Base-by-base conservation (phyloP, 2,329 filamentous ascomycete species). In the Capronia epimyces region DNA sequence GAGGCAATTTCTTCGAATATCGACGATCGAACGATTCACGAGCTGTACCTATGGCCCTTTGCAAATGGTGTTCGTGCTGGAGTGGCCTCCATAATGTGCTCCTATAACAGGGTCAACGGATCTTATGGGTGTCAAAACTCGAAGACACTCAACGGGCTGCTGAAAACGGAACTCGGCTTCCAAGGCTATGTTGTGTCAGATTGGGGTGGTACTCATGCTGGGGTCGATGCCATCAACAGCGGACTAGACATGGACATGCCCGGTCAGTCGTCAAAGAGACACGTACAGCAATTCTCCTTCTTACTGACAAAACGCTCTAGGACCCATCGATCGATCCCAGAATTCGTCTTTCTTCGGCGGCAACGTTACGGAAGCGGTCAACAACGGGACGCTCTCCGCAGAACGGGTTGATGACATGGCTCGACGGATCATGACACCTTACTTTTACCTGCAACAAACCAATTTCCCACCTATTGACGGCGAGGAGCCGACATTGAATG, bases 21-120 rank as follows among this genome's bases (percentile, higher is more conserved):
- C 15, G 84, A 87, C 52, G 86, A 89, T 65, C 80, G 84, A 55
- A 84, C 85, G 1, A 71, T 89, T 64, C 86, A 89, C 61, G 86
- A 89, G 66, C 67, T 88, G 4, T 90, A 89, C 63, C 71, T 84
- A 21, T 89, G 86, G 86, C 86, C 86, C 0, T 90, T 89, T 63
- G 83, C 79, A 21, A 84, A 89, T 62, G 83, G 83, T 1, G 78
- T 88, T 46, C 75, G 75, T 49, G 84, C 84, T 7, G 83, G 84
- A 9, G 20, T 85, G 2, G 64, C 69, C 10, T 69, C 69, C 1
- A 62, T 75, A 12, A 77, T 77, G 74, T 76, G 75, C 62, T 66
- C 55, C 1, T 74, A 74, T 57, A 70, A 74, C 22, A 63, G 67
- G 46, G 44, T 79, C 53, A 77, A 78, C 49, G 66, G 70, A 18